Base-by-base conservation (phyloP, 345 rosid genomes). In the Gossypium stocksii region DNA sequence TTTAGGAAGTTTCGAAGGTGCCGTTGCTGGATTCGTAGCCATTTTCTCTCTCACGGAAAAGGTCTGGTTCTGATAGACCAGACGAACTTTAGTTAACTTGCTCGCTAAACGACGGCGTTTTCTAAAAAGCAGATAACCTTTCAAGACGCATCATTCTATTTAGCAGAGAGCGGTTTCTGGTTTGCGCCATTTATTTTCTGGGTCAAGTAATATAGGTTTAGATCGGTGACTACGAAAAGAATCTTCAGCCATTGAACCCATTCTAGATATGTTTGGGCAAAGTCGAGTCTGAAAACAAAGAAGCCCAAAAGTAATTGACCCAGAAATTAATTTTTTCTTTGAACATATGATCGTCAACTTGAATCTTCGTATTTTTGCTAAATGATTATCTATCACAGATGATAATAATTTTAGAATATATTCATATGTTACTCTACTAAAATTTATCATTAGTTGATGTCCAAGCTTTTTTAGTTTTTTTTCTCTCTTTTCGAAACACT, bases 1-100 rank as follows among this genome's bases (percentile, higher is more conserved):
- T 75, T 83, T 89, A 77, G 91, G 86, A 58, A 89, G 83, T 66
- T 66, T 84, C 5, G 85, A 73, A 27, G 91, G 83, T 1, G 88
- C 79, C 6, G 87, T 74, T 52, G 90, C 77, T 44, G 85, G 78
- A 78, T 85, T 88, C 58, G 86, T 69, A 48, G 96, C 85, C 95
- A 88, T 89, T 78, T 89, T 56, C 25, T n/a, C 60, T 56, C 3
- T 20, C 25, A 19, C 27, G 20, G 25, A 56, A 56, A 43, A 23
- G 15, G 62, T 62, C 66, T 34, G 66, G 45, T 27, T 67, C 20
- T 23, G 41, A 23, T 23, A 3, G 16, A 48, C 56, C 71, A 15
- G 23, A 34, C 45, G 23, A 2, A 51, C 60, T 23, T 51, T 27
- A 10, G 72, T 23, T 9, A 17, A 25, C n/a, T 49, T 68, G 72